Evolutionary conservation across 2,329 filamentous ascomycete genomes (phyloP).

Genomic region (Aspergillus flavus): DNA sequence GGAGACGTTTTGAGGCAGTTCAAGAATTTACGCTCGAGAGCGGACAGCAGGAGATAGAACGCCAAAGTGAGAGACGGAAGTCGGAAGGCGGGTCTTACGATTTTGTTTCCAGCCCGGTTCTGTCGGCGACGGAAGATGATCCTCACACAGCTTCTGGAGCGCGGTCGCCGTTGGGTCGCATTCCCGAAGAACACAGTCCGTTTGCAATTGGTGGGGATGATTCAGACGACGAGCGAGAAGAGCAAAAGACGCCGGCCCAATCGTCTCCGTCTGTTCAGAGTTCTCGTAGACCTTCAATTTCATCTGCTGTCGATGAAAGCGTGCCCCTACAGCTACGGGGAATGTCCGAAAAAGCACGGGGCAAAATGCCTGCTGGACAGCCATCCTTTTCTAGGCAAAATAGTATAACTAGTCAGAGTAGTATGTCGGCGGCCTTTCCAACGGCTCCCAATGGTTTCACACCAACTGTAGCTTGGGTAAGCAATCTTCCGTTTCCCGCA

Average conservation of each 20-base stretch:
- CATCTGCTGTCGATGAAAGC: slow-evolving; percentile 71
- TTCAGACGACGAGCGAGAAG: slow-evolving; percentile 64
- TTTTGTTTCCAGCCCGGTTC: slow-evolving; percentile 35
- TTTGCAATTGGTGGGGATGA: slow-evolving; percentile 85
- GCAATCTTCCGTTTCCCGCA: slow-evolving; percentile 19
- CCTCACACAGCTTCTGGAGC: slow-evolving; percentile 51
- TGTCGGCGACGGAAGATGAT: slow-evolving; percentile 46
- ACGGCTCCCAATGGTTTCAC: slow-evolving; percentile 64
- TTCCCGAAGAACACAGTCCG: slow-evolving; percentile 75
- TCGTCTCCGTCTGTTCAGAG: slow-evolving; percentile 59
- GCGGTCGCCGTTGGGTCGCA: slow-evolving; percentile 63
- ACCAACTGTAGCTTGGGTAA: slow-evolving; percentile 74
- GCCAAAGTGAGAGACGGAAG: slow-evolving; percentile 71
- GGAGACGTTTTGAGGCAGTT: slow-evolving; percentile 80
- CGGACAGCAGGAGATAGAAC: slow-evolving; percentile 87
- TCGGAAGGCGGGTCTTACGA: slow-evolving; percentile 52
- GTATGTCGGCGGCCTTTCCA: slow-evolving; percentile 62
- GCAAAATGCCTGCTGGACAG: slow-evolving; percentile 87
- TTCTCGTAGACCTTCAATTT: slow-evolving; percentile 69
- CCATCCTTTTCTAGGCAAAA: slow-evolving; percentile 88
- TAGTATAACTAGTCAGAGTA: slow-evolving; percentile 77
- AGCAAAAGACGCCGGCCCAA: slow-evolving; percentile 61
- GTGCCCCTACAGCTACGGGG: slow-evolving; percentile 81
- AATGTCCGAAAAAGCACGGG: slow-evolving; percentile 96
- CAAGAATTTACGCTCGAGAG: slow-evolving; percentile 89